These are phyloP conservation scores for Otatea glauca DNA, from an alignment of 176 grass and related monocot species.

Conservation along the genomic window DNA sequence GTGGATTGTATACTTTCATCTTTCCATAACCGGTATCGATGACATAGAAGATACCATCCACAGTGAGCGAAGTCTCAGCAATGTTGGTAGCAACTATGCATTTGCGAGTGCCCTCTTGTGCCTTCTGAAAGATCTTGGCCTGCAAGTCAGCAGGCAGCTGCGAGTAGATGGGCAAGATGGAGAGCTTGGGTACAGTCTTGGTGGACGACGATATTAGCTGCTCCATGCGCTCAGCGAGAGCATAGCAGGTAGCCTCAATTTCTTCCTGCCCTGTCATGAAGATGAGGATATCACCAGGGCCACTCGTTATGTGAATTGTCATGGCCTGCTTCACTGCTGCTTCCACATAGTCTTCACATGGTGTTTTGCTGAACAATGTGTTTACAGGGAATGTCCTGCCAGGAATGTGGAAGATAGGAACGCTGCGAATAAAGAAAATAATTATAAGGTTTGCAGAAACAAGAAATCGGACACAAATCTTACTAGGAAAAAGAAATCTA, in stretches of 20 bases:
- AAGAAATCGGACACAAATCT: slow-evolving; percentile 16
- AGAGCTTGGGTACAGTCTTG: slow-evolving; percentile 83
- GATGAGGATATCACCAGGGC: slow-evolving; percentile 88
- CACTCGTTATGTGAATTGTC: slow-evolving; percentile 92
- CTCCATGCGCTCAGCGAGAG: slow-evolving; percentile 89
- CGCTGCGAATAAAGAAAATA: slow-evolving; percentile 50
- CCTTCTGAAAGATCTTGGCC: slow-evolving; percentile 98
- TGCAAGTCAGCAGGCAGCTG: slow-evolving; percentile 95
- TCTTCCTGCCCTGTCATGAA: slow-evolving; percentile 99
- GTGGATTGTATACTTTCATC: slow-evolving; percentile 98
- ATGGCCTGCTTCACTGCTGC: slow-evolving; percentile 93
- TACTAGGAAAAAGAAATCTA: slow-evolving; percentile 3
- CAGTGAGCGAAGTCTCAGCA: slow-evolving; percentile 97
- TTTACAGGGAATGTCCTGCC: slow-evolving; percentile 95
- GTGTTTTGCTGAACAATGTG: slow-evolving; percentile 94
- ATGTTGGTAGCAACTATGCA: slow-evolving; percentile 99
- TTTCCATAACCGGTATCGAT: slow-evolving; percentile 98
- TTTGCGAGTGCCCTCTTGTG: slow-evolving; percentile 93
- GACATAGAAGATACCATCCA: slow-evolving; percentile 97
- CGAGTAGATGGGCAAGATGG: slow-evolving; percentile 92
- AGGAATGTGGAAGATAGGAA: slow-evolving; percentile 84
- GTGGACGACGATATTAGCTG: slow-evolving; percentile 80
- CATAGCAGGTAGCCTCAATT: slow-evolving; percentile 97
- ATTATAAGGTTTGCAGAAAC: slow-evolving; percentile 32
- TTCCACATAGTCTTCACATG: slow-evolving; percentile 98